Base-by-base conservation (phyloP, 2,329 filamentous ascomycete species). In the Colletotrichum viniferum region DNA sequence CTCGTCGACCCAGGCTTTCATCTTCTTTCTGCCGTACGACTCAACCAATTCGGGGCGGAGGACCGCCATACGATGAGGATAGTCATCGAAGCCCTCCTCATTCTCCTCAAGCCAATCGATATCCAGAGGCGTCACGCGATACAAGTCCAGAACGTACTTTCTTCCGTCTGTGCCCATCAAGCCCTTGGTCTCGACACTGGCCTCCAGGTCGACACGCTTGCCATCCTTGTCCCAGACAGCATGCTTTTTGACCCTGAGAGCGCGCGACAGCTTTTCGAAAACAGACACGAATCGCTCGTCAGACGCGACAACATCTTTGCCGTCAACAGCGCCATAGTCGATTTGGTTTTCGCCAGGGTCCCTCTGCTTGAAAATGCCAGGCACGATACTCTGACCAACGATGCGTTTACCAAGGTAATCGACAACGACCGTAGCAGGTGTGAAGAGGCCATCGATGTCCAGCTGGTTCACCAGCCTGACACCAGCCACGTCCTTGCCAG, bases 341-440 rank as follows among this genome's bases (percentile, higher is more conserved):
- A 99, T 98, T 85, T 98, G 97, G 85, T 98, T 97, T 90, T 99
- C 97, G 68, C 96, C 97, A 34, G 96, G 95, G 81, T 98, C 97
- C 43, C 96, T 93, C 87, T 98, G 97, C 88, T 98, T 98, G 90
- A 99, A 99, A 81, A 99, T 99, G 75, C 97, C 97, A 7, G 97
- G 97, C 21, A 99, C 97, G 78, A 99, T 98, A 81, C 96, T 98
- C 87, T 99, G 97, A 43, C 95, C 97, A 69, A 99, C 97, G 80
- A 99, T 94, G 78, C 97, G 95, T 89, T 98, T 98, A 81, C 97
- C 97, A 48, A 98, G 91, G 82, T 98, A 99, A 84, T 99, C 97
- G 21, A 98, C 94, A 16, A 99, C 96, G 10, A 98, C 95, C 3
- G 97, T 99, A 71, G 96, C 97, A 0, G 97, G 96, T 14, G 96